phyloP scores from a whole-genome alignment of 2,329 filamentous ascomycete genomes.

The Alternaria hordeiaustralica region DNA sequence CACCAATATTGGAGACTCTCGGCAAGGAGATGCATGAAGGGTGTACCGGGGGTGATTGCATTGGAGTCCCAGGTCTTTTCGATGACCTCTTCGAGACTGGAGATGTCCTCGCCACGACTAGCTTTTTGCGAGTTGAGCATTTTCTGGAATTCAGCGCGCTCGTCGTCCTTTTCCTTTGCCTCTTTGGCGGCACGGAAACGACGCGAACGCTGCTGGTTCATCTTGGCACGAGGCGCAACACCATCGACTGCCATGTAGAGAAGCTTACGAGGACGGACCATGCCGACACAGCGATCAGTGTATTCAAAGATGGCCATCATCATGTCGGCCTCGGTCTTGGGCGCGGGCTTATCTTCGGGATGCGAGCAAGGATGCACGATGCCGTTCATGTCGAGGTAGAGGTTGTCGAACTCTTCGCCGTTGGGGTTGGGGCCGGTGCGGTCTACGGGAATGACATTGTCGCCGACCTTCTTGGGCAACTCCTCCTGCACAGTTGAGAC shows the following conservation, averaged over 20 bases:
- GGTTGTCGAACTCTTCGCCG: slow-evolving; percentile 95
- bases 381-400: slow-evolving; percentile 99
- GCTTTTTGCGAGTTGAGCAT: slow-evolving; percentile 78
- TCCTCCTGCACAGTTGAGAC: slow-evolving; percentile 91
- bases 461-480: slow-evolving; percentile 80
- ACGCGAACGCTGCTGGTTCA: slow-evolving; percentile 98
- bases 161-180: slow-evolving; percentile 89
- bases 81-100: slow-evolving; percentile 66
- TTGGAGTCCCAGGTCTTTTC: slow-evolving; percentile 94
- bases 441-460: slow-evolving; percentile 83
- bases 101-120: slow-evolving; percentile 59
- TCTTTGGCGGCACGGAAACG: slow-evolving; percentile 95
- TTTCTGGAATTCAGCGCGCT: slow-evolving; percentile 87
- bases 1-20: slow-evolving; percentile 93
- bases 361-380: slow-evolving; percentile 99
- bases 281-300: slow-evolving; percentile 97
- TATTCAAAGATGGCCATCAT: slow-evolving; percentile 99
- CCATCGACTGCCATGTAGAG: slow-evolving; percentile 99
- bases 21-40: slow-evolving; percentile 97
- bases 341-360: slow-evolving; percentile 89
- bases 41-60: slow-evolving; percentile 92
- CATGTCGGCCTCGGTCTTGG: slow-evolving; percentile 97
- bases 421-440: slow-evolving; percentile 88
- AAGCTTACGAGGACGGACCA: slow-evolving; percentile 94
- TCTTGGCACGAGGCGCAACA: slow-evolving; percentile 96